Base-by-base conservation (phyloP, 2,329 filamentous ascomycete species). In the Biscogniauxia mediterranea region DNA sequence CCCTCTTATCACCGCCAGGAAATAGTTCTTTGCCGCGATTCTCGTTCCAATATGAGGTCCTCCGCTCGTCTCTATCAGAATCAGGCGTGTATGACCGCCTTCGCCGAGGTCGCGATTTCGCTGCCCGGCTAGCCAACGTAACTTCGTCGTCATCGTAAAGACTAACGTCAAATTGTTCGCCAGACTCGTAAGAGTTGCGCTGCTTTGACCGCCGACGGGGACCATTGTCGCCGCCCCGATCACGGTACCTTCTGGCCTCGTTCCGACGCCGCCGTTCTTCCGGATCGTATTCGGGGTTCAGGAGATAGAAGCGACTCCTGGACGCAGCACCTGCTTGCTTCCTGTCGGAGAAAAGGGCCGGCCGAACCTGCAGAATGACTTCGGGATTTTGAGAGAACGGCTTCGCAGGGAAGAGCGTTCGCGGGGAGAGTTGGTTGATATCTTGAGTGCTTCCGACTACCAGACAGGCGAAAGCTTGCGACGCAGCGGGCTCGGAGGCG, bases 281-380 rank as follows among this genome's bases (percentile, higher is more conserved):
- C 2, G 90, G 92, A 70, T 97, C 93, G 72, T 93, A 87, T 69
- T 97, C 91, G 1, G 94, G 94, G 69, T 98, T 91, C 70, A 95
- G 84, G 42, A 97, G 86, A 74, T 99, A 99, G 79, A 96, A 98
- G 13, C 92, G 85, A 76, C 94, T 98, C 63, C 90, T 85, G 56
- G 89, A 84, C 11, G 92, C 86, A 1, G 95, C 94, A 50, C 91
- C 89, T 52, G 81, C 85, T 69, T 87, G 85, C 77, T 99, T 99
- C 73, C 83, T 89, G 77, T 99, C 95, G 21, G 86, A 83, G 25
- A 83, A 80, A 5, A 93, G 84, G 0, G 93, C 89, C 63, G 91
- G 83, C 55, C 95, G 87, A 51, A 97, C 81, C 61, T 87, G 84
- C 3, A 99, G 80, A 25, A 83, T 81, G 51, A 85, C 82, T 32